These are phyloP conservation scores for Mortierella sp. DNA, from an alignment of 371 early-diverging fungal genomes.

Conservation along the genomic window DNA sequence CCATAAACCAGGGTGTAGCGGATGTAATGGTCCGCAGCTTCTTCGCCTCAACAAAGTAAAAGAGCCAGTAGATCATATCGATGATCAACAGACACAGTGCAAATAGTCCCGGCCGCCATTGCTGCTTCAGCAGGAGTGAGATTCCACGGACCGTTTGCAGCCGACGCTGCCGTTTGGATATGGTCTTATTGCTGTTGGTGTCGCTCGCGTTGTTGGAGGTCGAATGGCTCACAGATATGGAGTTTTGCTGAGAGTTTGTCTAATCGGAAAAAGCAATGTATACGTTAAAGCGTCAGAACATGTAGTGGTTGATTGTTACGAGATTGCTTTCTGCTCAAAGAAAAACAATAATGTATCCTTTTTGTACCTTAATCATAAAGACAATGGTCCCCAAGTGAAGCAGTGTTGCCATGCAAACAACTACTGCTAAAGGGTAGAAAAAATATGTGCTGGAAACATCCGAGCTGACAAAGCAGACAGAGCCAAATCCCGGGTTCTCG, in stretches of 20 bases:
- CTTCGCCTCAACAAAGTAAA: conserved; percentile 40
- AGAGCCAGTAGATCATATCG: conserved; percentile 41
- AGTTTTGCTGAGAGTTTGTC: not conserved
- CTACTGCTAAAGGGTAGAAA: conserved; percentile 33
- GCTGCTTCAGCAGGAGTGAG: conserved; percentile 38
- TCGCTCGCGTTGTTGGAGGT: conserved; percentile 10
- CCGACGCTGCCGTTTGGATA: conserved; percentile 23
- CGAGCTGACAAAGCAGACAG: conserved; percentile 42
- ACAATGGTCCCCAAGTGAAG: conserved; percentile 37
- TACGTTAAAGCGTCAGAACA: not conserved
- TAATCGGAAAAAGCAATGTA: not conserved
- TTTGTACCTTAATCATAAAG: conserved; percentile 34
- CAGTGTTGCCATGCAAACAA: conserved; percentile 21
- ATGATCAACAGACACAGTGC: conserved; percentile 32
- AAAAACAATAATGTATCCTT: not conserved
- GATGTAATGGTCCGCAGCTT: conserved; percentile 10
- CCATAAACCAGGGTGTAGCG: conserved; percentile 20
- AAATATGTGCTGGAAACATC: conserved; percentile 28
- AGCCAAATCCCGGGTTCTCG: conserved; percentile 37
- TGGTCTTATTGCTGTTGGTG: conserved; percentile 9
- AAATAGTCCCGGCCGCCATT: conserved; percentile 48
- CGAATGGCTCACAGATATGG: conserved; percentile 15
- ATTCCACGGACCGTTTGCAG: conserved; percentile 38
- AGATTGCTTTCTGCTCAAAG: no score
- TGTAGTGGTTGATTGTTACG: not conserved